Base-by-base conservation (phyloP, 306 rosid genomes). In the Quercus agrifolia region DNA sequence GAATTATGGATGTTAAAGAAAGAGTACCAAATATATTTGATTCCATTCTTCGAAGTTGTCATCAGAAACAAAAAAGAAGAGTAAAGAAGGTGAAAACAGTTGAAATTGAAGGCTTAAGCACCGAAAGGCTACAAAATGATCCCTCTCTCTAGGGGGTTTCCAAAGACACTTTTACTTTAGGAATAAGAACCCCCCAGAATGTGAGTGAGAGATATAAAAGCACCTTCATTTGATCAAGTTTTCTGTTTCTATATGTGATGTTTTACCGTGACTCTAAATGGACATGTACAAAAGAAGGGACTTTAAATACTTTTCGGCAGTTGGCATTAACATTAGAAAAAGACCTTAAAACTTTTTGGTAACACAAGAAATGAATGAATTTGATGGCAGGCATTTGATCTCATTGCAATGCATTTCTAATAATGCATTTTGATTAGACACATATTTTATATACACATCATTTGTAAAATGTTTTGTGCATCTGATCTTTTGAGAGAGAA, bases 121-220 rank as follows among this genome's bases (percentile, higher is more conserved):
- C 99, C 98, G 96, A 95, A 95, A 93, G 99, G 76, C 90, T 88
- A 90, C 67, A 77, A 81, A 86, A 94, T 86, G 77, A 85, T 77
- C 75, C 68, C 77, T 67, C 81, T 82, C 77, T 73, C 56, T 54
- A 8, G 72, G 70, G 89, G 89, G 56, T 81, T 83, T 81, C 85
- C 89, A 77, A 85, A 81, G 88, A 75, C 75, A 78, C 85, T 88
- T 91, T 78, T 63, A 71, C 82, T 67, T 61, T 56, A 75, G 55
- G 49, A 80, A 74, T 51, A 38, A 77, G 54, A 58, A 73, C 7
- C 23, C 51, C 20, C 15, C 70, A 12, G 31, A 61, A 58, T 61
- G 83, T 51, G 52, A 61, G 77, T 27, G 77, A 83, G 64, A 46
- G 62, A 28, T 51, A 56, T 62, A 59, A 56, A 33, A 28, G 59